These are phyloP conservation scores for Podaxis sp. DNA, from an alignment of 768 basidiomycete species.

Conservation along the genomic window DNA sequence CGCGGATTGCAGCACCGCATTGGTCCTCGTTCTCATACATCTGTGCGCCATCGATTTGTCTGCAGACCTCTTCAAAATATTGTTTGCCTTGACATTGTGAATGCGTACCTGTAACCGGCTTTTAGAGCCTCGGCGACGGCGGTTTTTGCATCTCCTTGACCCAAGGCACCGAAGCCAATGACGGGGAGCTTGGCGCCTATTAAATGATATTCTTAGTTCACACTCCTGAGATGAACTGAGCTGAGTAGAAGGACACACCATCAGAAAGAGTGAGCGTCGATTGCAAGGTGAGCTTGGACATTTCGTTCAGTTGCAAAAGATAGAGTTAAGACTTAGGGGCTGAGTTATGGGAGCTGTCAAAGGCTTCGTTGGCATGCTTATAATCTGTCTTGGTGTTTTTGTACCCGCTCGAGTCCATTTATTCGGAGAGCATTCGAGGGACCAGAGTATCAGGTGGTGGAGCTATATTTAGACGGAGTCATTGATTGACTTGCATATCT, in stretches of 20 bases:
- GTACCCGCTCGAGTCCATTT: neutral
- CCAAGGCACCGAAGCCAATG: constrained; percentile 62
- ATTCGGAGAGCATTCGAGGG: neutral
- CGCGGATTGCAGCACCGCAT: constrained; percentile 48
- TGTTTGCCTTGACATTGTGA: neutral
- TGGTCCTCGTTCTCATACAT: constrained; percentile 51
- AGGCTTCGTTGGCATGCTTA: neutral
- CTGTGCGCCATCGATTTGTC: constrained; percentile 62
- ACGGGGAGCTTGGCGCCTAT: constrained; percentile 50
- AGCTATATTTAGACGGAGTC: neutral
- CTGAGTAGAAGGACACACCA: constrained; percentile 16
- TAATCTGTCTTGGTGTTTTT: neutral
- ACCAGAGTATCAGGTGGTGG: constrained; percentile 3
- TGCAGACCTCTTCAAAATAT: constrained; percentile 15
- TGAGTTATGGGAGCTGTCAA: no score
- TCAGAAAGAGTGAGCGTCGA: constrained; percentile 24
- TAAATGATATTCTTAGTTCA: neutral
- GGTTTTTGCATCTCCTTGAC: constrained; percentile 46
- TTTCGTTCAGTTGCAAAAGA: neutral
- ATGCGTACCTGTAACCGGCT: constrained; percentile 51
- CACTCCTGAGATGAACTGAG: neutral
- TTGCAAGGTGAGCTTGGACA: constrained; percentile 16
- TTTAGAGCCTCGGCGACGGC: constrained; percentile 56
- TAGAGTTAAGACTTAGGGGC: neutral
- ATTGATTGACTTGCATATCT: neutral